Percentiles rank a stretch among this genome's conserved stretches.
Evolutionary conservation across 371 early-diverging fungal genomes (phyloP).

Genomic region (Rhizopus microsporus): DNA sequence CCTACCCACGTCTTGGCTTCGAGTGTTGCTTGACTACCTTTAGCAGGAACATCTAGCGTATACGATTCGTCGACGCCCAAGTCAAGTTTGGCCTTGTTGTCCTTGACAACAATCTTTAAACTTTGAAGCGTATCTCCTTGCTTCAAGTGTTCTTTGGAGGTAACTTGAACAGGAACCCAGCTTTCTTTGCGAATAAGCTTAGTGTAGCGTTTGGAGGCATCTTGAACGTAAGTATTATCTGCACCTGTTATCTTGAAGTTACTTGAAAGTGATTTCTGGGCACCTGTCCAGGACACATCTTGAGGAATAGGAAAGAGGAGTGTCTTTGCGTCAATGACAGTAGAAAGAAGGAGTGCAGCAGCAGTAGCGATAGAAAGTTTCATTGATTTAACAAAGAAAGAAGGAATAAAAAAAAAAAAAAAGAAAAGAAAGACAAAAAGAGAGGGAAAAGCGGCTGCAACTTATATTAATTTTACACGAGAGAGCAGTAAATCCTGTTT

Average conservation of each 20-base stretch:
- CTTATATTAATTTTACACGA: too few relatives aligned
- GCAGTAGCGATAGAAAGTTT: slow-evolving; percentile 28
- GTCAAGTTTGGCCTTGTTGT: slow-evolving; percentile 41
- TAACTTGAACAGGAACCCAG: slow-evolving; percentile 42
- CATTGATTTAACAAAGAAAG: slow-evolving; percentile 25
- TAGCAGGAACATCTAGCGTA: slow-evolving; percentile 53
- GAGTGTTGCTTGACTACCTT: slow-evolving; percentile 51
- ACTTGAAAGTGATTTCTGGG: slow-evolving; percentile 20
- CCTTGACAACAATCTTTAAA: slow-evolving; percentile 30
- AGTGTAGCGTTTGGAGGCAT: slow-evolving; percentile 41
- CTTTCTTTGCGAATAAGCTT: slow-evolving; percentile 38
- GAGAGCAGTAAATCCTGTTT: too few relatives aligned
- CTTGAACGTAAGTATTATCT: slow-evolving; percentile 28
- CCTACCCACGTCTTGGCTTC: slow-evolving; percentile 74
- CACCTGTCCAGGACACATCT: slow-evolving; percentile 38
- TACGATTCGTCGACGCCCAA: slow-evolving; percentile 70
- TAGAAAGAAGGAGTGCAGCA: slow-evolving; percentile 18
- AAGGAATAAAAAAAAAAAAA: not conserved
- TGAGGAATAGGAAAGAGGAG: slow-evolving; percentile 49
- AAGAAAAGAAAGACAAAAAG: not conserved
- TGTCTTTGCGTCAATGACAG: slow-evolving; percentile 34
- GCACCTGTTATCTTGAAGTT: slow-evolving; percentile 30
- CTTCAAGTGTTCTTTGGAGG: slow-evolving; percentile 14
- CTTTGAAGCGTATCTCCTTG: slow-evolving; percentile 11
- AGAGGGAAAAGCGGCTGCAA: not conserved